These are phyloP conservation scores for Beauveria varroae DNA, from an alignment of 2,329 filamentous ascomycete species.

Conservation along the genomic window DNA sequence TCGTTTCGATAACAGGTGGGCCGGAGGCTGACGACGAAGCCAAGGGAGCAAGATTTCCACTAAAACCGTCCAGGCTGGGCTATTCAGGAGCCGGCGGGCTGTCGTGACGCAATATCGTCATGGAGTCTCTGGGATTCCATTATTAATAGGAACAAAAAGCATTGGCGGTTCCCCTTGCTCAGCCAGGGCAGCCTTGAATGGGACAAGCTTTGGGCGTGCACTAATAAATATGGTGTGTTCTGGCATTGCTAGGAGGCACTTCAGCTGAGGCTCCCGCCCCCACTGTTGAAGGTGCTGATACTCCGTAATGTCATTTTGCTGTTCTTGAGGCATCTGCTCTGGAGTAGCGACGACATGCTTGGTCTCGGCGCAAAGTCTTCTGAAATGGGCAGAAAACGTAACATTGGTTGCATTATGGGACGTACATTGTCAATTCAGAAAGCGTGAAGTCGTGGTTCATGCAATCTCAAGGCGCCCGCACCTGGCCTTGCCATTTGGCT, in stretches of 20 bases:
- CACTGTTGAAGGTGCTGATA: background rate
- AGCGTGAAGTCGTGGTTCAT: background rate
- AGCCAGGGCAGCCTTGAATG: background rate
- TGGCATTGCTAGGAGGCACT: background rate
- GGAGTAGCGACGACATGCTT: background rate
- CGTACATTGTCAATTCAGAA: background rate
- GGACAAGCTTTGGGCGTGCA: background rate
- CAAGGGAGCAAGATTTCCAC: background rate
- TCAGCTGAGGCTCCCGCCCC: constrained; percentile 6
- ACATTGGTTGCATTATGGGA: background rate
- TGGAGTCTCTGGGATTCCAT: background rate
- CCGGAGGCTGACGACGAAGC: background rate
- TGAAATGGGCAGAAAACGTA: background rate
- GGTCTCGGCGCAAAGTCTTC: background rate
- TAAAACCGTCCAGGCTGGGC: background rate
- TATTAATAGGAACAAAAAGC: background rate
- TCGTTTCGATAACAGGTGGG: background rate
- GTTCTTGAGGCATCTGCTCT: background rate
- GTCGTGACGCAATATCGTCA: background rate
- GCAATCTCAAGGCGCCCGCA: background rate
- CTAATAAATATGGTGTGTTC: background rate
- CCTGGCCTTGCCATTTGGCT: background rate
- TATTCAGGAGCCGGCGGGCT: background rate
- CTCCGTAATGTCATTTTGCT: background rate
- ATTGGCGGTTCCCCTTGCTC: background rate